phyloP scores from a whole-genome alignment of 805 yeast genomes.

The Candida montana region DNA sequence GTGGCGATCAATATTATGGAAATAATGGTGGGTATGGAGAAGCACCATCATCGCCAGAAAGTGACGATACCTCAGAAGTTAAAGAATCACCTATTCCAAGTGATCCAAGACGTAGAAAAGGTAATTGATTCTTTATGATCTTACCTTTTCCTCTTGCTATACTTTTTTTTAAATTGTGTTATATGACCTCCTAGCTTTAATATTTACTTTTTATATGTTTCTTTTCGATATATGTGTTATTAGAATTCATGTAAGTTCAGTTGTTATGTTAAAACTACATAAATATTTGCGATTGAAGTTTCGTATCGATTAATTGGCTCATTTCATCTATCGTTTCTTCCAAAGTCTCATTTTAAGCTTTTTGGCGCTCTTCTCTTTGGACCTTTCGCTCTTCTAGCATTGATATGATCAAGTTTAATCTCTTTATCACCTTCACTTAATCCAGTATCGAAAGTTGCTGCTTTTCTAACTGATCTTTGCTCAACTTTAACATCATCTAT shows the following conservation, averaged over 20 bases:
- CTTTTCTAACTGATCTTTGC: conserved; percentile 10
- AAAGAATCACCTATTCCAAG: too few relatives aligned
- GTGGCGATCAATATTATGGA: neutral
- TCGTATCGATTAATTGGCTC: too few relatives aligned
- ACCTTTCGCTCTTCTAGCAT: conserved; percentile 29
- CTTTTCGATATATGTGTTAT: neutral
- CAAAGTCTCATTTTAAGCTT: conserved; percentile 1
- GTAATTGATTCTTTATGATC: neutral
- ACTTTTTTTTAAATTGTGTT: too few relatives aligned
- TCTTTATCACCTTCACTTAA: neutral
- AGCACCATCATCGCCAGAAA: neutral
- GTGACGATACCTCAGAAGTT: neutral
- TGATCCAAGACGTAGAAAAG: conserved; percentile 5
- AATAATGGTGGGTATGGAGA: neutral
- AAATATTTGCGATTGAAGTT: too few relatives aligned
- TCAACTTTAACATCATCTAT: neutral
- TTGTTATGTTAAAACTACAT: too few relatives aligned
- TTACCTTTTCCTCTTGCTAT: neutral
- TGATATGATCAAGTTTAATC: conserved; percentile 24
- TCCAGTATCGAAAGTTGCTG: conserved; percentile 20
- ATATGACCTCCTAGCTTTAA: too few relatives aligned
- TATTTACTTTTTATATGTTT: neutral
- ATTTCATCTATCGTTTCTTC: too few relatives aligned
- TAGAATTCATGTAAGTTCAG: too few relatives aligned
- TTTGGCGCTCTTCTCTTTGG: conserved; percentile 34